Evolutionary conservation across 106 monocot species (phyloP).

Genomic region (Dendrobium catenatum): DNA sequence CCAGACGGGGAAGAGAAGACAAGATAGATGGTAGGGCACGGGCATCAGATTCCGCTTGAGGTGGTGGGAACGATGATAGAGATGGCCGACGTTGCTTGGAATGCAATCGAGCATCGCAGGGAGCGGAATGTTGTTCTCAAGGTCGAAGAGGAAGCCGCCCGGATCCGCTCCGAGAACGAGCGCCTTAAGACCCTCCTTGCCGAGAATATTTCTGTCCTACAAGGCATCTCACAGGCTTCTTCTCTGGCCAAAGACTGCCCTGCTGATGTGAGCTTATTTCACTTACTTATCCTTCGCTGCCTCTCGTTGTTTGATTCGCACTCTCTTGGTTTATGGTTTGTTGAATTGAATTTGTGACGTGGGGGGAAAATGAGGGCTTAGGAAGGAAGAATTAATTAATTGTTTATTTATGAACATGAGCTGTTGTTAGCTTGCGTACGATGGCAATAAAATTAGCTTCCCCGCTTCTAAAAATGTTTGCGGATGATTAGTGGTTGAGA

Average conservation of each 20-base stretch:
- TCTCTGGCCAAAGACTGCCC: slow-evolving; percentile 56
- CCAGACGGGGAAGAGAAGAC: background rate
- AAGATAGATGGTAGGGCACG: slow-evolving; percentile 15
- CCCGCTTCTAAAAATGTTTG: background rate
- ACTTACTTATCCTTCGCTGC: background rate
- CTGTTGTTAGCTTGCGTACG: background rate
- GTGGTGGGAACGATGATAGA: slow-evolving; percentile 75
- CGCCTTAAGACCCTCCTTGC: slow-evolving; percentile 45
- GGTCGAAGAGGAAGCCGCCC: slow-evolving; percentile 21
- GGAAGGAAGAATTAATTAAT: too few species aligned
- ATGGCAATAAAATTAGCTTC: background rate
- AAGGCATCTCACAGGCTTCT: slow-evolving; percentile 34
- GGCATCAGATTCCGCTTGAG: slow-evolving; percentile 55
- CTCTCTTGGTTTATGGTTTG: too few species aligned
- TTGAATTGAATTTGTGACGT: too few species aligned
- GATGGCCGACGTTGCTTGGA: slow-evolving; percentile 87
- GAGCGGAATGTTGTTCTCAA: slow-evolving; percentile 10
- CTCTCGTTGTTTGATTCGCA: too few species aligned
- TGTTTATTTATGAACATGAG: too few species aligned
- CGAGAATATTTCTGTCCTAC: slow-evolving; percentile 49
- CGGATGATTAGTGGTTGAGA: too few species aligned
- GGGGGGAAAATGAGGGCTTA: too few species aligned
- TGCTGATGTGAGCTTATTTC: slow-evolving; percentile 45
- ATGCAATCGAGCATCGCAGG: slow-evolving; percentile 65
- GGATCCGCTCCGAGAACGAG: slow-evolving; percentile 52